These are phyloP conservation scores for Vigna unguiculata DNA, from an alignment of 306 rosid genomes.

Conservation along the genomic window DNA sequence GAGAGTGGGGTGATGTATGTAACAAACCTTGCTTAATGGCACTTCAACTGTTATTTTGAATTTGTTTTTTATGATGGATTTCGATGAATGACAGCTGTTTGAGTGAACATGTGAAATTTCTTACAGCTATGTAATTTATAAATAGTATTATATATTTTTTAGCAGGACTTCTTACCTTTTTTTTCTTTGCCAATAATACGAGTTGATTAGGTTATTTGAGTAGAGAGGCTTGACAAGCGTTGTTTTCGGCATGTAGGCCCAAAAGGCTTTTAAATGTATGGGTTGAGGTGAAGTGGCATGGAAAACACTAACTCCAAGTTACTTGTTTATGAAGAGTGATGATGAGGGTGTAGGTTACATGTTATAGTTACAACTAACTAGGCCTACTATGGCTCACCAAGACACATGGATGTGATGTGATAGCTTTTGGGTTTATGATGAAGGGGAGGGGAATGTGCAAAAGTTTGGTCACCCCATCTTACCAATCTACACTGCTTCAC, in stretches of 20 bases:
- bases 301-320: not conserved
- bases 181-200: not conserved
- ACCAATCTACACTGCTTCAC: not conserved
- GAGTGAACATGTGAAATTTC: not conserved
- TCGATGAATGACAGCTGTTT: not conserved
- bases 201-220: not conserved
- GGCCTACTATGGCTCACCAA: not conserved
- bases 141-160: not conserved
- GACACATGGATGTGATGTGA: not conserved
- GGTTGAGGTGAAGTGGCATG: not conserved
- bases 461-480: not conserved
- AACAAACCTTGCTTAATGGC: not conserved
- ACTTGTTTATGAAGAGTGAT: not conserved
- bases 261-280: not conserved
- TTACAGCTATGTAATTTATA: not conserved
- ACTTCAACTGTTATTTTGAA: too few species aligned
- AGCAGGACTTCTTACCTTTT: not conserved
- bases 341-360: not conserved
- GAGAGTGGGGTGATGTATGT: not conserved
- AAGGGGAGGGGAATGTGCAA: not conserved
- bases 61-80: not conserved
- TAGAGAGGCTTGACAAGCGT: not conserved
- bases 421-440: not conserved
- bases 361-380: conserved; percentile 4
- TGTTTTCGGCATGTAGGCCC: conserved; percentile 8